Evolutionary conservation across 1,284 basidiomycete species (phyloP).

Genomic region (Heterobasidion occidentale): DNA sequence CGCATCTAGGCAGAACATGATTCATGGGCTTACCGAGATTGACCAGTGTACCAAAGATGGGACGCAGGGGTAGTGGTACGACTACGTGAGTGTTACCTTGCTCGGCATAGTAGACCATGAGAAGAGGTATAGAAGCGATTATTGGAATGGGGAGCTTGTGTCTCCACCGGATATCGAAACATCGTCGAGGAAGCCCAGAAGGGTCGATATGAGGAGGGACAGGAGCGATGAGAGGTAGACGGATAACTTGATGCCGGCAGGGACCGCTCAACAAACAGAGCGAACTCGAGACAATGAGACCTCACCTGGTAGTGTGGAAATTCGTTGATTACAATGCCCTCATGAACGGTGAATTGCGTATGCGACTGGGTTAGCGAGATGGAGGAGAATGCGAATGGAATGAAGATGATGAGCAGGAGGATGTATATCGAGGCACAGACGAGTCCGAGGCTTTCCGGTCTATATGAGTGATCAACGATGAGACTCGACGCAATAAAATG

Average conservation of each 20-base stretch:
- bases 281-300: background rate
- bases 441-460: conserved; percentile 91
- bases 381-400: conserved; percentile 83
- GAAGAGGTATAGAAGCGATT: conserved; percentile 88
- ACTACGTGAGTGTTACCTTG: conserved; percentile 92
- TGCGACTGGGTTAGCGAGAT: conserved; percentile 45
- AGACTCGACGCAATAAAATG: background rate
- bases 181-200: conserved; percentile 96
- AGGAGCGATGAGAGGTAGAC: conserved; percentile 91
- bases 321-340: conserved; percentile 59
- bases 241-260: conserved; percentile 42
- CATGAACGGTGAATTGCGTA: conserved; percentile 30
- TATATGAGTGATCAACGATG: conserved; percentile 21
- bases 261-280: background rate
- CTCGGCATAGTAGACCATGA: conserved; percentile 96
- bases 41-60: conserved; percentile 70
- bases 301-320: conserved; percentile 86
- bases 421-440: conserved; percentile 90
- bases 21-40: conserved; percentile 65
- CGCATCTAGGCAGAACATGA: background rate
- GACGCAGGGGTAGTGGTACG: conserved; percentile 75
- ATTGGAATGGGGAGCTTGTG: conserved; percentile 97
- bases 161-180: conserved; percentile 99
- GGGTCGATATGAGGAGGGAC: conserved; percentile 84
- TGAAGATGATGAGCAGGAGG: conserved; percentile 77